Evolutionary conservation across 768 basidiomycete genomes (phyloP).

Genomic region (Lyophyllum semitale): DNA sequence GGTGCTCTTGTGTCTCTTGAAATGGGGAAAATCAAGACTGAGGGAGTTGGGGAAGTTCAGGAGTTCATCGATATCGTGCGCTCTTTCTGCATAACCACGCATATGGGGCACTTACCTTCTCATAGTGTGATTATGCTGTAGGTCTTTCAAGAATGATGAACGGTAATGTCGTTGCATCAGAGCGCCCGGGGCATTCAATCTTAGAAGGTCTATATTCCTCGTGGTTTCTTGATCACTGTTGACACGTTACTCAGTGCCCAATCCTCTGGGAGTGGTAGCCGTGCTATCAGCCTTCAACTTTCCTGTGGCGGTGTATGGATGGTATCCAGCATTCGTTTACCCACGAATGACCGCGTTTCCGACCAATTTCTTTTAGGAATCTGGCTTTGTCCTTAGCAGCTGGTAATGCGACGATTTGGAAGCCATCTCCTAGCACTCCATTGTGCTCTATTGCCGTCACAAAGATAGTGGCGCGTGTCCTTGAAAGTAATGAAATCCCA

Average conservation of each 20-base stretch:
- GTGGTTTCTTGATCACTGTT: constrained; percentile 13
- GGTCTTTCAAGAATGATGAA: constrained; percentile 95
- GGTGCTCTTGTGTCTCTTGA: constrained; percentile 85
- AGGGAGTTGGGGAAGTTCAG: constrained; percentile 92
- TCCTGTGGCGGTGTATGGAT: constrained; percentile 91
- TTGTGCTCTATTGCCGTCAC: constrained; percentile 91
- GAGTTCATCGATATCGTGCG: constrained; percentile 93
- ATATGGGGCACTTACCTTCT: constrained; percentile 7
- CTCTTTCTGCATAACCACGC: constrained; percentile 16
- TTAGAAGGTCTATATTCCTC: constrained; percentile 64
- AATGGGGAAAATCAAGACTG: constrained; percentile 90
- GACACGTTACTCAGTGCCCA: constrained; percentile 65
- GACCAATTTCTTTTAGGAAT: constrained; percentile 59
- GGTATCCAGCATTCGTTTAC: constrained; percentile 44
- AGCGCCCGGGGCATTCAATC: constrained; percentile 88
- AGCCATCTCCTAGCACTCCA: constrained; percentile 88
- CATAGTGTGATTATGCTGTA: constrained; percentile 90
- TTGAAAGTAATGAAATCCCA: constrained; percentile 81
- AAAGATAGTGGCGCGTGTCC: constrained; percentile 75
- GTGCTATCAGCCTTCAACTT: constrained; percentile 96
- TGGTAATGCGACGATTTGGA: constrained; percentile 95
- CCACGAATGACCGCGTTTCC: neutral
- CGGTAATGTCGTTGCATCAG: constrained; percentile 83
- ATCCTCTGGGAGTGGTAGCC: constrained; percentile 74
- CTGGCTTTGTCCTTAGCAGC: constrained; percentile 84